Conservation (phyloP, 1,284 basidiomycete genomes). For the Laetiporus sulphureus region DNA sequence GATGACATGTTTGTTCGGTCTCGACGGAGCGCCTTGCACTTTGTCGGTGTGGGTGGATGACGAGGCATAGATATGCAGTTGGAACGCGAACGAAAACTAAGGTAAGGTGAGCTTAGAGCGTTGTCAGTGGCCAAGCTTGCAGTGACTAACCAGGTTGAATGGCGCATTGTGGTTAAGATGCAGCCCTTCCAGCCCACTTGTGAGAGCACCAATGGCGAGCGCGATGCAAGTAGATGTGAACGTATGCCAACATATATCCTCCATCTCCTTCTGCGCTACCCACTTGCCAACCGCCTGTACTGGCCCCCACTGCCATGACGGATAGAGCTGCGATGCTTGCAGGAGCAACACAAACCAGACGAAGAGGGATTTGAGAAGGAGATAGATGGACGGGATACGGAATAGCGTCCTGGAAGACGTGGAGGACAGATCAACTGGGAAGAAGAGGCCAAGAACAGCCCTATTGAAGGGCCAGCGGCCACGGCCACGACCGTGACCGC, state of each 20-base stretch:
- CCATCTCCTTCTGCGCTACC: slow-evolving; percentile 46
- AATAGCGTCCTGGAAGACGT: slow-evolving; percentile 50
- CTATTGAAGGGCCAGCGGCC: slow-evolving; percentile 15
- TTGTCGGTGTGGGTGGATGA: slow-evolving; percentile 48
- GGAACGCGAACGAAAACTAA: slow-evolving; percentile 69
- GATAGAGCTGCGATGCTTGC: slow-evolving; percentile 43
- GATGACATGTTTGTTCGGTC: slow-evolving; percentile 63
- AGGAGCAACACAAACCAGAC: slow-evolving; percentile 53
- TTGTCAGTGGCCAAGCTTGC: neutral
- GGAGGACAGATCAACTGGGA: slow-evolving; percentile 58
- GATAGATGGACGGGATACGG: slow-evolving; percentile 57
- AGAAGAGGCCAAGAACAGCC: slow-evolving; percentile 32
- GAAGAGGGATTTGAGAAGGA: slow-evolving; percentile 45
- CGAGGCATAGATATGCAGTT: slow-evolving; percentile 65
- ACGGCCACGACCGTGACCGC: slow-evolving; percentile 8
- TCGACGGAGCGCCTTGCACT: slow-evolving; percentile 37
- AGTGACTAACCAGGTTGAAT: slow-evolving; percentile 53
- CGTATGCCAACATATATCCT: slow-evolving; percentile 63
- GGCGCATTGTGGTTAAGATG: slow-evolving; percentile 45
- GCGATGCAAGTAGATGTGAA: slow-evolving; percentile 60
- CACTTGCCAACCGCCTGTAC: slow-evolving; percentile 35
- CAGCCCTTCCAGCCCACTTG: slow-evolving; percentile 60
- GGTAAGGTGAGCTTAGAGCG: neutral
- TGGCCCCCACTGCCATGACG: slow-evolving; percentile 24
- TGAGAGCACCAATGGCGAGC: slow-evolving; percentile 57